Conservation (phyloP, 225 moss, liverwort and hornwort genomes). For the Climacium dendroides region DNA sequence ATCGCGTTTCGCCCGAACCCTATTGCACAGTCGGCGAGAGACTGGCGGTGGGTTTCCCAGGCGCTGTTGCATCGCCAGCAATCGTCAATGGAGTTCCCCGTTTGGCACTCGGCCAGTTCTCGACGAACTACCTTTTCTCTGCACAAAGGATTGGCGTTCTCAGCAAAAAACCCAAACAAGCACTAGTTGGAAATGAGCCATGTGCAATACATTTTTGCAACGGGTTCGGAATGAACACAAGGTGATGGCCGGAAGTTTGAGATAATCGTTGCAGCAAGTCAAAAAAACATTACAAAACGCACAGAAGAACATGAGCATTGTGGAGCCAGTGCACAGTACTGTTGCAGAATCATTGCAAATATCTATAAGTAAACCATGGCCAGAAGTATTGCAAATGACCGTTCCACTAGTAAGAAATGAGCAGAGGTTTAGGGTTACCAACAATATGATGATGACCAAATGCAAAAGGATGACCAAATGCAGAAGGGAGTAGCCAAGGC, state of each 20-base stretch:
- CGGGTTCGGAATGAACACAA: not conserved
- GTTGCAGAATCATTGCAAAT: not conserved
- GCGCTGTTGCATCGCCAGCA: conserved; percentile 34
- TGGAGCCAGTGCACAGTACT: not conserved
- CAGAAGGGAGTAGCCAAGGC: not conserved
- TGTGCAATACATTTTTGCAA: not conserved
- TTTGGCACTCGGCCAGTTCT: conserved; percentile 13
- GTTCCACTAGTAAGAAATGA: not conserved
- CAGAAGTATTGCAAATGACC: not conserved
- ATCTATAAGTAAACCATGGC: not conserved
- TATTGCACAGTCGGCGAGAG: conserved; percentile 35
- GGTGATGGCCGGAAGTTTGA: not conserved
- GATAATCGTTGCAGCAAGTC: not conserved
- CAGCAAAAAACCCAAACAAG: not conserved
- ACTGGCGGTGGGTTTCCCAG: conserved; percentile 31
- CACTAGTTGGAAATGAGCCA: not conserved
- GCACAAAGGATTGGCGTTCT: not conserved
- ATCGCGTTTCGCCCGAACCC: conserved; percentile 29
- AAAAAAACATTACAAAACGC: not conserved
- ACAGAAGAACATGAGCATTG: not conserved
- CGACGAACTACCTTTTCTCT: conserved; percentile 1
- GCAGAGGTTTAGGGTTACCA: not conserved
- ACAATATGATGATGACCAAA: not conserved
- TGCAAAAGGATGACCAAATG: not conserved
- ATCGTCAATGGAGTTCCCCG: conserved; percentile 48